Base-by-base conservation (phyloP, 2,329 filamentous ascomycete species). In the Rhinocladiella similis region DNA sequence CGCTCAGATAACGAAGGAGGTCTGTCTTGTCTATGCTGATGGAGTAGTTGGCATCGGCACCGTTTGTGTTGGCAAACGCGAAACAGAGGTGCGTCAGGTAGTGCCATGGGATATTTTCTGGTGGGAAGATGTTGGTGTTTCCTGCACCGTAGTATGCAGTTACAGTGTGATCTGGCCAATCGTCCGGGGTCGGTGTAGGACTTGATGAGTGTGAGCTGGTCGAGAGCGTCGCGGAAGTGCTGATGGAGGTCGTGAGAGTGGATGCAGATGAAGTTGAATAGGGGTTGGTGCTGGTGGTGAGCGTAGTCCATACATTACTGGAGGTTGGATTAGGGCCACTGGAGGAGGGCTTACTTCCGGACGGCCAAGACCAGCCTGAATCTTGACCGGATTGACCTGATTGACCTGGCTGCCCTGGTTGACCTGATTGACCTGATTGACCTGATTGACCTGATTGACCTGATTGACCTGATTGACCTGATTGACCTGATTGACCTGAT, bases 51-150 rank as follows among this genome's bases (percentile, higher is more conserved):
- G 2, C 13, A n/a, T 38, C 14, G 14, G 16, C 33, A 35, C 18
- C 18, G 16, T n/a, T 14, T 10, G 35, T 42, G 10, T 42, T 51
- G 20, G 49, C 49, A 51, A 51, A 51, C 20, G 49, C 49, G 39
- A 25, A 51, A 22, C 36, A 42, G 3, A 51, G 35, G 36, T 51
- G 49, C 3, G 49, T 51, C 14, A 51, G 49, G 18, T 51, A 51
- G 18, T 51, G 5, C 49, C 49, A 51, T n/a, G 49, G 47, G n/a
- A 49, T 49, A 18, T 49, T 49, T 16, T 16, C 13, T 7, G 29
- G 7, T 36, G 47, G 47, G 22, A 49, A 49, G 20, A 49, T 36
- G 27, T 49, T 13, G 12, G 47, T 49, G 29, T 49, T 35, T 36
- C 47, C 47, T 12, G 47, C 29, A 10, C 47, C 47, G 29, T n/a